Base-by-base conservation (phyloP, 805 yeast species). In the Wickerhamiella spandovensis region DNA sequence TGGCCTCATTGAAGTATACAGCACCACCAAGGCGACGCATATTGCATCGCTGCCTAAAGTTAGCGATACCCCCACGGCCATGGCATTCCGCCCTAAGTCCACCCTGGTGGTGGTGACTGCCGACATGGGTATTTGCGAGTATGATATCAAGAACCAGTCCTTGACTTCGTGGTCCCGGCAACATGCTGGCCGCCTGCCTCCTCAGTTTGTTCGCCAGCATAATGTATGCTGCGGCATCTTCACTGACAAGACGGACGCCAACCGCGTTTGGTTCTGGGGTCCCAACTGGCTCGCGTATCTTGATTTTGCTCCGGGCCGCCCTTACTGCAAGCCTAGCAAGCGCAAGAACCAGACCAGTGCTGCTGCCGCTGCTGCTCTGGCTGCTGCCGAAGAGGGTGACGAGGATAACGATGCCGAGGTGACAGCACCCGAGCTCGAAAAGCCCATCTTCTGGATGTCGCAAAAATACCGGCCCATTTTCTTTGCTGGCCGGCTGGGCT, bases 191-290 rank as follows among this genome's bases (percentile, higher is more conserved):
- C 72, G 76, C 51, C 66, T 88, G 55, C 97, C 97, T 1, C 70
- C 70, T 37, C 78, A 78, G 53, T 79, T 83, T 54, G 61, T 72
- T 17, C 63, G 70, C 2, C 68, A 76, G 48, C 75, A 74, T 17
- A 90, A 84, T 51, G 79, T 82, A 58, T 81, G 94, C 50, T 73
- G 77, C 52, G 96, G 95, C 15, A 64, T 84, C 12, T 85, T 84
- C 61, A 61, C 64, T 15, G 79, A 78, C 48, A 64, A 63, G 9
- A 60, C 63, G 3, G 65, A 67, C 32, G 56, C 66, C 1, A 59
- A 67, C 32, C 72, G 77, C 50, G 68, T 83, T 15, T 90, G 96
- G 96, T 66, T 87, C n/a, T 88, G 85, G 77, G 95, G 96, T 1
- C 73, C 84, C 20, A 76, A 76, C 48, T 90, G 95, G 95, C 56